Evolutionary conservation across 306 rosid species (phyloP).

Genomic region (Arachis hypogaea): DNA sequence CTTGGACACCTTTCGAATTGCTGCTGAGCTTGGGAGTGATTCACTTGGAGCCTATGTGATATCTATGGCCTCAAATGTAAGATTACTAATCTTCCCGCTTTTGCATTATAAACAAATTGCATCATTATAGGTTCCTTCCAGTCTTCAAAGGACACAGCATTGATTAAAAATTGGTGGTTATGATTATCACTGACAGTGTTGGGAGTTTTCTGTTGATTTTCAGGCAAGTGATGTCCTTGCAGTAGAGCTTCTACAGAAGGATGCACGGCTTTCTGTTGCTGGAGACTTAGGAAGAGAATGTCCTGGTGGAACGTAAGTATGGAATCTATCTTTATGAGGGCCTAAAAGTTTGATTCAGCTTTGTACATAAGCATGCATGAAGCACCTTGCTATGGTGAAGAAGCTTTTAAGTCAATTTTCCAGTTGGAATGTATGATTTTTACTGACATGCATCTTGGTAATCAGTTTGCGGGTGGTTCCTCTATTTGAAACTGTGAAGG

Average conservation of each 20-base stretch:
- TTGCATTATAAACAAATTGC: not conserved
- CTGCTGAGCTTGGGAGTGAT: constrained; percentile 89
- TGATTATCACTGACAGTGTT: constrained; percentile 16
- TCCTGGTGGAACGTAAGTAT: constrained; percentile 88
- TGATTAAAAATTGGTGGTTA: not conserved
- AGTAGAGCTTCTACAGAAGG: constrained; percentile 94
- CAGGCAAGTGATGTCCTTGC: constrained; percentile 98
- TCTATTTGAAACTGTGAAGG: constrained; percentile 91
- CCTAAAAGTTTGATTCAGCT: not conserved
- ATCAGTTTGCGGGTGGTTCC: constrained; percentile 93
- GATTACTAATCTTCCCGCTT: not conserved
- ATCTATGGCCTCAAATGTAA: constrained; percentile 93
- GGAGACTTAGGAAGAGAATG: constrained; percentile 87
- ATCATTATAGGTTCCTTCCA: constrained; percentile 15
- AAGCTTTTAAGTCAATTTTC: constrained; percentile 21
- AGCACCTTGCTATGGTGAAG: not conserved
- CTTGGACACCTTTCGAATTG: constrained; percentile 76
- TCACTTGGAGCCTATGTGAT: constrained; percentile 95
- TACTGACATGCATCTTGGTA: constrained; percentile 26
- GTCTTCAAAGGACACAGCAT: not conserved
- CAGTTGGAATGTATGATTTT: constrained; percentile 7
- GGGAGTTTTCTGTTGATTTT: constrained; percentile 34
- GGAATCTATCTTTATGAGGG: not conserved
- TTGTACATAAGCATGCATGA: not conserved
- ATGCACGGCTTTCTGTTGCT: constrained; percentile 80